Evolutionary conservation across 305 asterid species (phyloP).

Genomic region (Solanum hybrid): DNA sequence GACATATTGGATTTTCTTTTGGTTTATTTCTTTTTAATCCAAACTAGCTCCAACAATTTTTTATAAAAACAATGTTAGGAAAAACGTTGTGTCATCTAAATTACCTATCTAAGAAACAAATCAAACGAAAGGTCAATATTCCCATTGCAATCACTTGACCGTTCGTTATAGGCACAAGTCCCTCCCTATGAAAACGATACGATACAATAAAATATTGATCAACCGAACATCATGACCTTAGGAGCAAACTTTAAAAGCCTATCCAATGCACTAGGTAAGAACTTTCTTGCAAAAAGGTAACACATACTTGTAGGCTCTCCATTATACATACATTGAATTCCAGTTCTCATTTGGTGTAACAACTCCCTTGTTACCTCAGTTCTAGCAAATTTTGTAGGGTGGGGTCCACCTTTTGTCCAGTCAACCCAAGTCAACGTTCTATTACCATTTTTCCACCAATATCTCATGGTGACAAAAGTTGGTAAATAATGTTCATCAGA

Average conservation of each 20-base stretch:
- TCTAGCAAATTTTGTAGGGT: constrained; percentile 4
- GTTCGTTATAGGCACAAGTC: neutral
- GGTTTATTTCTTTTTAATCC: neutral
- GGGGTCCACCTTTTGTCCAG: constrained; percentile 14
- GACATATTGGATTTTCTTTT: neutral
- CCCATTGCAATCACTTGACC: neutral
- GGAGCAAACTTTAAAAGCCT: constrained; percentile 10
- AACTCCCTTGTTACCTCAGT: constrained; percentile 2
- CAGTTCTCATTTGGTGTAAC: constrained; percentile 1
- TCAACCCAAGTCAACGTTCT: constrained; percentile 14
- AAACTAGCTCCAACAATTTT: neutral
- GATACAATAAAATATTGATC: neutral
- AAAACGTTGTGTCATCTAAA: neutral
- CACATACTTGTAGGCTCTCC: constrained; percentile 5
- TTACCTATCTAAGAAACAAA: neutral
- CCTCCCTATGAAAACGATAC: neutral
- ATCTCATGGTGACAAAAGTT: neutral
- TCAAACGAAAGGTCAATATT: neutral
- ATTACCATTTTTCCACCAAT: constrained; percentile 3
- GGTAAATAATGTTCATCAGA: constrained; percentile 11
- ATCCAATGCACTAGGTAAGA: constrained; percentile 4
- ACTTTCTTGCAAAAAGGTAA: constrained; percentile 10
- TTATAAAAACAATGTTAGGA: neutral
- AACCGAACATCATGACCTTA: constrained; percentile 8
- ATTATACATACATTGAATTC: constrained; percentile 3